Base-by-base conservation (phyloP, 495 filamentous ascomycete species). In the Beverwykella pulmonaria region DNA sequence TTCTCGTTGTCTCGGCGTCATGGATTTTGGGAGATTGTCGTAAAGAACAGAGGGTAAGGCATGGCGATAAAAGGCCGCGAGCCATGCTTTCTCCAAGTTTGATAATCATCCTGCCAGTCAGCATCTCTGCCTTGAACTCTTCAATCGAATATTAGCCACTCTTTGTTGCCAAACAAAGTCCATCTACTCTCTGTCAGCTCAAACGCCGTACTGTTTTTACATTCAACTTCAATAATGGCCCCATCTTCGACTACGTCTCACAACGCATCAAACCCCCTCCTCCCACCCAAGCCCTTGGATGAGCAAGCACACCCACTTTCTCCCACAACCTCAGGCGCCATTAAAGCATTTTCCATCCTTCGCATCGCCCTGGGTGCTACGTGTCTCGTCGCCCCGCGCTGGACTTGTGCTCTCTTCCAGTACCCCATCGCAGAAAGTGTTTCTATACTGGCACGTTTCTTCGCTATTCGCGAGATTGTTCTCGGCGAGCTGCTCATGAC, bases 401-500 rank as follows among this genome's bases (percentile, higher is more conserved):
- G 47, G 57, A 60, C 30, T n/a, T 49, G n/a, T 26, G 30, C 23
- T 0, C 53, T 73, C 30, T 70, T 70, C 63, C 27, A 30, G 19
- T 49, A 59, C 6, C 52, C 70, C 0, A 23, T 70, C n/a, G 26
- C 68, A 3, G 57, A 53, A 22, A 23, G 23, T 10, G 20, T 20
- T 14, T 1, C 32, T 0, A 27, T 71, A n/a, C 25, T 73, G 0
- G 27, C 52, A 15, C 68, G 68, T n/a, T 25, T 73, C 0, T 58
- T 70, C 26, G 71, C 59, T 25, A 39, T 58, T 17, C 68, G 67
- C 23, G 71, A 73, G 17, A 9, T 64, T 1, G 56, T 71, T 3
- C 41, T 73, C 17, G 71, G 63, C 19, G 68, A 60, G 20, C 60
- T 73, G 1, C 59, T 71, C 5, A 48, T 62, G 26, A 70, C 63